phyloP scores from a whole-genome alignment of 805 yeast species.

The Saccharomycopsis fibuligera region DNA sequence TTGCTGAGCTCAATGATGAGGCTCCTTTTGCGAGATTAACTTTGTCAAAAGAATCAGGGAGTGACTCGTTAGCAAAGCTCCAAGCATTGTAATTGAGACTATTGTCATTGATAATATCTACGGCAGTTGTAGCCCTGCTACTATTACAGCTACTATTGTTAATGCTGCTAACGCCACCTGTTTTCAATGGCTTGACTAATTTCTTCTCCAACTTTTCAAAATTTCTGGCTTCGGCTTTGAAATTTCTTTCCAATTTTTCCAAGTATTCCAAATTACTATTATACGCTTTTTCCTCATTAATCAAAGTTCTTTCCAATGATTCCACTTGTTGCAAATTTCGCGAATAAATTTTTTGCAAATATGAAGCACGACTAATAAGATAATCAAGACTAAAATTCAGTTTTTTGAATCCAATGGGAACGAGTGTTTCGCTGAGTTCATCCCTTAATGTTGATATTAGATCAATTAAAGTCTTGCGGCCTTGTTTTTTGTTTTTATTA shows the following conservation, averaged over 20 bases:
- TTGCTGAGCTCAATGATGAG: too few relatives aligned
- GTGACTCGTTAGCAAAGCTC: not conserved
- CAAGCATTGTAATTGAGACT: too few relatives aligned
- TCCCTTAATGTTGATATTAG: not conserved
- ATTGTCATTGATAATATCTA: too few relatives aligned
- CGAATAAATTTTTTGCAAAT: slow-evolving; percentile 12
- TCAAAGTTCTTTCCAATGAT: slow-evolving; percentile 9
- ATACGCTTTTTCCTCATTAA: slow-evolving; percentile 5
- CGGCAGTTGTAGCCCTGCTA: too few relatives aligned
- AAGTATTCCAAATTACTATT: slow-evolving; percentile 9
- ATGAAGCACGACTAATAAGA: not conserved
- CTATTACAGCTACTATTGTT: not conserved
- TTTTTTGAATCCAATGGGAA: slow-evolving; percentile 15
- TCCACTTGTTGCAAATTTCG: slow-evolving; percentile 9
- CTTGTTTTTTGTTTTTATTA: slow-evolving; percentile 1
- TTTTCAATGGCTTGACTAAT: slow-evolving; percentile 1
- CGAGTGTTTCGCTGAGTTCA: slow-evolving; percentile 14
- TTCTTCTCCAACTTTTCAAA: not conserved
- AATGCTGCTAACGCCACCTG: not conserved
- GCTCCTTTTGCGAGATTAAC: slow-evolving; percentile 1
- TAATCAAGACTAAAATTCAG: slow-evolving; percentile 13
- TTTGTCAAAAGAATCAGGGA: not conserved
- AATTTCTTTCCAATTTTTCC: slow-evolving; percentile 8
- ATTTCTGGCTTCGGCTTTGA: slow-evolving; percentile 4
- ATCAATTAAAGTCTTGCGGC: slow-evolving; percentile 3